These are phyloP conservation scores for Calocera viscosa DNA, from an alignment of 768 basidiomycete species.

Conservation along the genomic window DNA sequence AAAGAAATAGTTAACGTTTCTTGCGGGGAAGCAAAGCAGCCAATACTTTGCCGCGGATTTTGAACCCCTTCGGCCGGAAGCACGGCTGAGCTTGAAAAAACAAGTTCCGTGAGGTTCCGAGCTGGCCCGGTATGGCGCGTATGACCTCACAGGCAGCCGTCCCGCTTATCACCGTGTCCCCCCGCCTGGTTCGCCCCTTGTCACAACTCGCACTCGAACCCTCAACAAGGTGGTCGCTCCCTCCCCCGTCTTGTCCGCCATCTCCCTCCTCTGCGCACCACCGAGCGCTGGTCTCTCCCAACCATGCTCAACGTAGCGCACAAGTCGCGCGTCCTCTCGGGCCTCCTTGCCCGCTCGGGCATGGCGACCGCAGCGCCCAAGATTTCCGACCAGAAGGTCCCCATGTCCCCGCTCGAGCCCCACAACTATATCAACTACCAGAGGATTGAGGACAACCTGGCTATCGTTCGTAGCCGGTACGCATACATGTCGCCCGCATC, in stretches of 20 bases:
- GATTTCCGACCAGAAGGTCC: constrained; percentile 81
- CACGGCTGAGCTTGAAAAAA: neutral
- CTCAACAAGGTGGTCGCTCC: neutral
- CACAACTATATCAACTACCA: constrained; percentile 85
- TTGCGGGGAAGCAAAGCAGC: neutral
- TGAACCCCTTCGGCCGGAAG: neutral
- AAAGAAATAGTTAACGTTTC: neutral
- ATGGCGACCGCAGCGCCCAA: constrained; percentile 72
- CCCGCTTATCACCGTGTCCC: constrained; percentile 8
- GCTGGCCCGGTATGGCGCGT: constrained; percentile 6
- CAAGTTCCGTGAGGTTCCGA: constrained; percentile 7
- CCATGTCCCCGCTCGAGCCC: constrained; percentile 77
- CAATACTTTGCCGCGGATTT: constrained; percentile 6
- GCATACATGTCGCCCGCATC: constrained; percentile 13
- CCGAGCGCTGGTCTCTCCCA: constrained; percentile 5
- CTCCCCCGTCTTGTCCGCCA: constrained; percentile 7
- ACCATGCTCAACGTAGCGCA: constrained; percentile 7
- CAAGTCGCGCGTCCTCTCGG: neutral
- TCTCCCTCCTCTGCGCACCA: neutral
- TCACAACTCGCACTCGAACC: neutral
- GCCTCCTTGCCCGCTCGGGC: constrained; percentile 10
- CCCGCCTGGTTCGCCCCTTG: constrained; percentile 2
- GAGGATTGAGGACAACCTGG: constrained; percentile 95
- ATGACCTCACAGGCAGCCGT: neutral
- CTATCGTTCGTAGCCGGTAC: constrained; percentile 70